Base-by-base conservation (phyloP, 345 rosid genomes). In the Pugionium cornutum region DNA sequence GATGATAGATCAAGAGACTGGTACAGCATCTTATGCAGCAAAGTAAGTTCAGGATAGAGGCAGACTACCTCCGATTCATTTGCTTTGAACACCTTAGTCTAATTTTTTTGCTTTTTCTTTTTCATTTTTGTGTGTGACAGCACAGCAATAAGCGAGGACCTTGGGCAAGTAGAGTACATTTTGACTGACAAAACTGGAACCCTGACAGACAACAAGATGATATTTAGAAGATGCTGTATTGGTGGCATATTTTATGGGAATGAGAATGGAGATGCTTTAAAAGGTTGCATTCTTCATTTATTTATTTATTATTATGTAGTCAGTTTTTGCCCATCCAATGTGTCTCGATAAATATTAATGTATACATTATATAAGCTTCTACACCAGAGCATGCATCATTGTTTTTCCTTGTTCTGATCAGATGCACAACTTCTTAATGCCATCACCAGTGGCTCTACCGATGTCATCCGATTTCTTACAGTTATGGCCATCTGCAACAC, bases 91-190 rank as follows among this genome's bases (percentile, higher is more conserved):
- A 42, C n/a, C 0, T 54, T 34, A 53, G 1, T 54, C 28, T 61
- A 48, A 41, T 31, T 9, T 7, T 49, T 43, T 46, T 46, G 41
- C 53, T 26, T 74, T 53, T 51, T 64, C 48, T 18, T 18, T 18
- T 72, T 51, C 35, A 65, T 69, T 75, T 63, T 80, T 86, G 48
- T 77, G 61, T 79, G 81, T 76, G 85, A 87, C 99, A 94, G 99
- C 88, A 90, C 99, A 84, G 96, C 99, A 81, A 90, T 94, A 76
- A 94, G 99, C 68, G 99, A 94, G 81, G 99, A 94, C 83, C 84
- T 94, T 76, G 97, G 97, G 68, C 99, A 94, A 83, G 97, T 94
- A 73, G 99, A 94, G 82, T 90, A 90, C 81, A 88, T 94, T 74
- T 80, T 94, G 81, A 94, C 99, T 5, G 99, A 94, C 76, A 94